These are phyloP conservation scores for Holtermannia corniformis DNA, from an alignment of 768 basidiomycete genomes.

Conservation along the genomic window DNA sequence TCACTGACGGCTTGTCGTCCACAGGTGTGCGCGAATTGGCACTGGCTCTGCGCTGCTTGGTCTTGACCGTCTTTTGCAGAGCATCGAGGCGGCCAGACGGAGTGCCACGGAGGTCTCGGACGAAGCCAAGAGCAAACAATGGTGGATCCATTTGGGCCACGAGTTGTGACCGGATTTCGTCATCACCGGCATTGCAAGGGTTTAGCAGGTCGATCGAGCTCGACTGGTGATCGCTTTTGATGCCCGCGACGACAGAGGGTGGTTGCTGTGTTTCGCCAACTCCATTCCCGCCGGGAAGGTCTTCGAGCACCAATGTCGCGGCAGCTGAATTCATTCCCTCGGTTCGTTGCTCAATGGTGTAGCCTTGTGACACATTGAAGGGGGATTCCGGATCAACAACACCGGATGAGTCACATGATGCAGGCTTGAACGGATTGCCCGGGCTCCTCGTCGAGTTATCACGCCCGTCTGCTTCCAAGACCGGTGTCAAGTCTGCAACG, in stretches of 20 bases:
- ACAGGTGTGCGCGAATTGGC: conserved; percentile 16
- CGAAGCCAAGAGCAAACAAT: conserved; percentile 40
- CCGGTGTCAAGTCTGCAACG: conserved; percentile 20
- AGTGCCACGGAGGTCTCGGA: conserved; percentile 35
- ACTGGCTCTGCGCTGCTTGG: conserved; percentile 18
- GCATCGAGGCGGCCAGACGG: conserved; percentile 52
- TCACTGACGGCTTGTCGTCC: conserved; percentile 18
- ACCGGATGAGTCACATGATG: no score
- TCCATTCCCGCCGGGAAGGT: neutral
- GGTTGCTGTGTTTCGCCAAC: neutral
- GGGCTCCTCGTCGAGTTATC: neutral
- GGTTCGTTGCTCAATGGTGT: neutral
- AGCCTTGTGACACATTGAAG: neutral
- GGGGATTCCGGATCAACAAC: no score
- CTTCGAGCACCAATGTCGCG: neutral
- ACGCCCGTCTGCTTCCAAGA: conserved; percentile 33
- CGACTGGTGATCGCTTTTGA: no score
- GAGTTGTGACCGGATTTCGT: conserved; percentile 53
- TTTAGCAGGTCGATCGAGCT: conserved; percentile 50
- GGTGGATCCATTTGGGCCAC: conserved; percentile 51
- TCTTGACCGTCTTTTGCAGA: conserved; percentile 63
- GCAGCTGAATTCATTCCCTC: neutral
- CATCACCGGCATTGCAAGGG: conserved; percentile 79
- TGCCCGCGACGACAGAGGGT: no score
- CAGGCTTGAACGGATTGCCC: no score